These are phyloP conservation scores for Aspergillus saccharolyticus DNA, from an alignment of 495 filamentous ascomycete species.

Conservation along the genomic window DNA sequence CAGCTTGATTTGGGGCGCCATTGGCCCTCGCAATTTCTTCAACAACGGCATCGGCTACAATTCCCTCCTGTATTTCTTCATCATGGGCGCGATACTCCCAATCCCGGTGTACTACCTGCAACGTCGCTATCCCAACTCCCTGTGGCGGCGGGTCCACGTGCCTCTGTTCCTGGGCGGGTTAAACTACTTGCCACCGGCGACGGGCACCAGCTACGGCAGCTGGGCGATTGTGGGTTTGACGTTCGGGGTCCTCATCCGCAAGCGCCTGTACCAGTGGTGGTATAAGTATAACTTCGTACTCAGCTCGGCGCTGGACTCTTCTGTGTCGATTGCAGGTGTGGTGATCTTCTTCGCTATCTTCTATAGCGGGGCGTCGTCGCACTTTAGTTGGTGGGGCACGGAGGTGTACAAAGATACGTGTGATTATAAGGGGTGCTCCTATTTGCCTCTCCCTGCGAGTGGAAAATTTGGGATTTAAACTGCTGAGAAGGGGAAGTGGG, in stretches of 20 bases:
- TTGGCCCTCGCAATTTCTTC: conserved; percentile 66
- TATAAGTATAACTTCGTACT: conserved; percentile 83
- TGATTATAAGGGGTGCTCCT: conserved; percentile 22
- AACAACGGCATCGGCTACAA: conserved; percentile 43
- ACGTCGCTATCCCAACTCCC: conserved; percentile 24
- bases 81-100: conserved; percentile 65
- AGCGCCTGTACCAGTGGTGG: conserved; percentile 64
- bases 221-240: conserved; percentile 77
- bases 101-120: conserved; percentile 59
- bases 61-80: conserved; percentile 65
- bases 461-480: conserved; percentile 14
- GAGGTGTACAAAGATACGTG: conserved; percentile 54
- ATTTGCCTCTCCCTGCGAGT: conserved; percentile 16
- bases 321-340: conserved; percentile 69
- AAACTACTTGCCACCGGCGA: conserved; percentile 38
- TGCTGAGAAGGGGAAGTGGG: background rate
- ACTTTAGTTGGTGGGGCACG: conserved; percentile 71
- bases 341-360: conserved; percentile 78
- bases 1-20: conserved; percentile 81
- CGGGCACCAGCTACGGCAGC: conserved; percentile 76
- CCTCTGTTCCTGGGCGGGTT: conserved; percentile 28
- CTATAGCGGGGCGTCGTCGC: conserved; percentile 56
- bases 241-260: conserved; percentile 58
- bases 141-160: conserved; percentile 24
- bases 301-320: conserved; percentile 72